These are phyloP conservation scores for Misopates orontium DNA, from an alignment of 257 asterid species.

Conservation along the genomic window DNA sequence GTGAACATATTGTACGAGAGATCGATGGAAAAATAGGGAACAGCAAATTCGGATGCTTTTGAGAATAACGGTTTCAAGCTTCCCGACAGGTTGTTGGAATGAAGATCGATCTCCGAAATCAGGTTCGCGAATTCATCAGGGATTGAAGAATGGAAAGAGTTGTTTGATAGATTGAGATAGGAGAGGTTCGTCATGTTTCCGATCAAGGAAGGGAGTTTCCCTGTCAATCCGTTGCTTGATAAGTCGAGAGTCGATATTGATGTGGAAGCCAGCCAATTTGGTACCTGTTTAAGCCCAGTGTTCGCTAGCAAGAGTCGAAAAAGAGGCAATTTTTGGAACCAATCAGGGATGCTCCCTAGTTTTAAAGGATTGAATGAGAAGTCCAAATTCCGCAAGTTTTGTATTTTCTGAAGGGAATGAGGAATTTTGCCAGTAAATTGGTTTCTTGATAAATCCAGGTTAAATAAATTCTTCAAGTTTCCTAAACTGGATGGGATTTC, in stretches of 20 bases:
- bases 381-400: conserved; percentile 39
- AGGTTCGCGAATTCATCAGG: conserved; percentile 56
- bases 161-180: conserved; percentile 54
- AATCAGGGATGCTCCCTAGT: conserved; percentile 43
- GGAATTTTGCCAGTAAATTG: conserved; percentile 50
- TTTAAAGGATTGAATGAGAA: conserved; percentile 63
- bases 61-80: conserved; percentile 33
- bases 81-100: conserved; percentile 56
- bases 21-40: conserved; percentile 49
- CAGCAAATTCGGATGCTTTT: conserved; percentile 42
- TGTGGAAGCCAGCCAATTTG: conserved; percentile 51
- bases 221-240: conserved; percentile 55
- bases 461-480: conserved; percentile 37
- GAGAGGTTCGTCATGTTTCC: conserved; percentile 63
- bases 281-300: conserved; percentile 56
- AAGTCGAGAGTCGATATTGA: conserved; percentile 53
- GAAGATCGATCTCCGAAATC: conserved; percentile 59
- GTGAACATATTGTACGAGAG: conserved; percentile 52
- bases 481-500: conserved; percentile 56
- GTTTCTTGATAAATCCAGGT: conserved; percentile 58
- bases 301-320: conserved; percentile 40
- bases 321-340: conserved; percentile 40
- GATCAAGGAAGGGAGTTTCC: conserved; percentile 59
- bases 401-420: conserved; percentile 35
- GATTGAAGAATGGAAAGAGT: conserved; percentile 45